phyloP scores from a whole-genome alignment of 306 rosid genomes.

The Heteromeles arbutifolia region DNA sequence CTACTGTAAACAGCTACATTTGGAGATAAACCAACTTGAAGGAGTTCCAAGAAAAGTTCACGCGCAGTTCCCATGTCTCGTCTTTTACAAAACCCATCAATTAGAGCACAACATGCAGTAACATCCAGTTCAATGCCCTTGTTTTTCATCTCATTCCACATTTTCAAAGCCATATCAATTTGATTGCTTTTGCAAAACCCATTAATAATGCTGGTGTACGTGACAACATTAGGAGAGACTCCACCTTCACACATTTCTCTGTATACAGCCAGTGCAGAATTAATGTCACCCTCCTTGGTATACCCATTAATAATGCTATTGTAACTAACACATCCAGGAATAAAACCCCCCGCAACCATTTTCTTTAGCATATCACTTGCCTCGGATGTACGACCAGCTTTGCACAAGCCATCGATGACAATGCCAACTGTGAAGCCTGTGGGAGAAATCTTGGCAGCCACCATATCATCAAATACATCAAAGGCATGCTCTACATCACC shows the following conservation, averaged over 20 bases:
- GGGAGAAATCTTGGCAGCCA: constrained; percentile 45
- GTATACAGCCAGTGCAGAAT: constrained; percentile 41
- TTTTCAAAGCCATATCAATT: constrained; percentile 53
- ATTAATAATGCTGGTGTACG: constrained; percentile 58
- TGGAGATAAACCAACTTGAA: constrained; percentile 63
- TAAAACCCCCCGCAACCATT: constrained; percentile 43
- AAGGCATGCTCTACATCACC: constrained; percentile 42
- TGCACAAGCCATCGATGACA: constrained; percentile 66
- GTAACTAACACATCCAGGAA: constrained; percentile 48
- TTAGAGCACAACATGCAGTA: constrained; percentile 47
- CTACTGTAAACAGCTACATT: constrained; percentile 53
- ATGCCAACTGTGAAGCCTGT: constrained; percentile 37
- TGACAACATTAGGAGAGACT: constrained; percentile 49
- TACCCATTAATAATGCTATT: constrained; percentile 63
- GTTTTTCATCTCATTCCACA: constrained; percentile 50
- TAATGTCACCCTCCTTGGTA: constrained; percentile 50
- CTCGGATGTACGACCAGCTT: constrained; percentile 51
- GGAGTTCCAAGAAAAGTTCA: constrained; percentile 48
- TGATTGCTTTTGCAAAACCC: constrained; percentile 58
- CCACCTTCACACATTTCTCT: constrained; percentile 54
- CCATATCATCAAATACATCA: constrained; percentile 52
- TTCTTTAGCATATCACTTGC: constrained; percentile 35
- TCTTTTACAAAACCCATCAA: constrained; percentile 60
- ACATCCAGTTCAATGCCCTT: constrained; percentile 56
- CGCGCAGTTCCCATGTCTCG: constrained; percentile 60